Base-by-base conservation (phyloP, 495 filamentous ascomycete genomes). In the Penicillium bovifimosum region DNA sequence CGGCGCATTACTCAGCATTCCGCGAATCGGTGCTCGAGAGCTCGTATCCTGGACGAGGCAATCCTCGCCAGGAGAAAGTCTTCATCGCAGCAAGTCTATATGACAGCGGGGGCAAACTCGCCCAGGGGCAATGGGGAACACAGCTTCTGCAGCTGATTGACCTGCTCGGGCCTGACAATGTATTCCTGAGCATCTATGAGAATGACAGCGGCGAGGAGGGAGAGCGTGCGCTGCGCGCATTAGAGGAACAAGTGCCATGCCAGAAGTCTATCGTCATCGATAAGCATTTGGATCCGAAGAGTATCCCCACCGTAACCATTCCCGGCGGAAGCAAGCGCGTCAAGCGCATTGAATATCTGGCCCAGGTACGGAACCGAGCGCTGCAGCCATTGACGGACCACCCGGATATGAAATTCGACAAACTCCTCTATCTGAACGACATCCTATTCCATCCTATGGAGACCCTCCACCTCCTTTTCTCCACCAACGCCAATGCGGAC, bases 11-110 rank as follows among this genome's bases (percentile, higher is more conserved):
- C 53, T 41, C 53, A 3, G 53, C 58, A 13, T 65, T 85, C 0
- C 64, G 67, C 13, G 49, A 69, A 18, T 59, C 64, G 1, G 66
- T 74, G 7, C 53, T 59, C 36, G 62, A 65, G 35, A 72, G 61
- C 17, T 65, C 69, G 9, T 38, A 59, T 9, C 47, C 71, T 2
- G 86, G 84, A 3, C 74, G 83, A 29, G 85, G 80, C 11, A 90
- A 91, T 58, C 67, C 77, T 2, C 60, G 73, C 17, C 71, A 80
- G 34, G 82, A 90, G 61, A 86, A 83, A 53, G 74, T 91, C 13
- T 91, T 88, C 63, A 87, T 92, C 50, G 85, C 84, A 6, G 83
- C 85, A 13, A 90, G 83, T 58, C 74, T 92, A 38, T 85, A 88
- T 59, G 85, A 93, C 58, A 71, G 69, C 9, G 73, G 61, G 0